Evolutionary conservation across 345 rosid genomes (phyloP), one percentile per base, ranked within the genome.

Genomic region (Clausena lansium): DNA sequence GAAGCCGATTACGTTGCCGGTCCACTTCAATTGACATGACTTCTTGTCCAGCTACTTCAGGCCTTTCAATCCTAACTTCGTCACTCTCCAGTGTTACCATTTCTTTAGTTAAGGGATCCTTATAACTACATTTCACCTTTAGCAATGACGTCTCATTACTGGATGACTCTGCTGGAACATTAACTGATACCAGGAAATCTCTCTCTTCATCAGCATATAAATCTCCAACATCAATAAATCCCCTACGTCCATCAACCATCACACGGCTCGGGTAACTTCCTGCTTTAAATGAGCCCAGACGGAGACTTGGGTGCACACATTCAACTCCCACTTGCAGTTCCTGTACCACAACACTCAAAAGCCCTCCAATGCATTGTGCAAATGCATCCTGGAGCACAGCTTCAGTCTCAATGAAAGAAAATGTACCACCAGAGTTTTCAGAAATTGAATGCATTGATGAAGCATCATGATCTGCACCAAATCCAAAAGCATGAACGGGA

Each of bases 331-430:
- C 91, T 58, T 89, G 92, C 70, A 96, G 80, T 80, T 93, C 98
- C 81, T 94, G 98, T 66, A 87, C 97, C 36, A 94, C 98, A 64
- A 97, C 98, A 73, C 99, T 97, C 80, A 97, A 72, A 69, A 97
- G 91, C 22, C 99, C 99, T 17, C 99, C 99, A 55, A 97, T 94
- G 84, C 99, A 94, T 81, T 97, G 98, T 20, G 99, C 99, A 85
- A 94, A 94, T 70, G 99, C 98, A 79, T 97, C 98, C 79, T 97
- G 99, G 61, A 97, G 93, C 77, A 87, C 90, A 71, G 92, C 85
- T 79, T 92, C 99, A 0, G 91, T 89, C 87, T 94, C 99, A 4
- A 94, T 94, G 79, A 97, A 94, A 41, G 98, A 94, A 85, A 97
- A 97, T 0, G 98, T 97, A 36, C 99, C 99, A 30, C 98, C 95